These are phyloP conservation scores for Hanseniaspora hatyaiensis DNA, from an alignment of 805 yeast species.

Conservation along the genomic window DNA sequence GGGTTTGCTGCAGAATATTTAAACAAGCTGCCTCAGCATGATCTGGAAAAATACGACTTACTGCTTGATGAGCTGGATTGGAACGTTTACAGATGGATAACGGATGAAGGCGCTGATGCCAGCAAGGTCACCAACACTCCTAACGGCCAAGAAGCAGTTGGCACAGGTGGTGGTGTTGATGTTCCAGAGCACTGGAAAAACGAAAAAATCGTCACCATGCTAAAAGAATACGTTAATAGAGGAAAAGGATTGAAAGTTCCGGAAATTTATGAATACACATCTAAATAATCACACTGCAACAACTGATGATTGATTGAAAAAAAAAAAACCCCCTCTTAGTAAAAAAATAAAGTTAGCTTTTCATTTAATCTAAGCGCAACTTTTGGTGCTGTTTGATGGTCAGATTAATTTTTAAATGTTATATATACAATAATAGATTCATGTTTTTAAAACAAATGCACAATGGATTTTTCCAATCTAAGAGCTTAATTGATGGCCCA, in stretches of 20 bases:
- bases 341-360: too few species aligned
- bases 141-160: conserved; percentile 15
- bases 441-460: neutral
- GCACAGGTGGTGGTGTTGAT: conserved; percentile 15
- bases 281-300: too few species aligned
- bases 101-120: conserved; percentile 29
- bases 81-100: conserved; percentile 98
- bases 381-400: too few species aligned
- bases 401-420: too few species aligned
- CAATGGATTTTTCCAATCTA: too few species aligned
- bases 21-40: conserved; percentile 43
- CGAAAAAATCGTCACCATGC: conserved; percentile 46
- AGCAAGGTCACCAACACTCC: conserved; percentile 13
- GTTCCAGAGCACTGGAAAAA: conserved; percentile 78
- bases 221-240: conserved; percentile 61
- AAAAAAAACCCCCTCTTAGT: too few species aligned
- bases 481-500: too few species aligned
- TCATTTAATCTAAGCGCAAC: too few species aligned
- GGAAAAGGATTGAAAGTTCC: conserved; percentile 81
- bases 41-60: conserved; percentile 74
- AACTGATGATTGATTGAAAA: too few species aligned
- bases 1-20: conserved; percentile 74
- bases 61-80: conserved; percentile 91
- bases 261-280: conserved; percentile 35
- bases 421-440: neutral